Evolutionary conservation across 1,139 yeast genomes (phyloP), one percentile per base, ranked within the genome.

Genomic region (Debaryomyces sp.): DNA sequence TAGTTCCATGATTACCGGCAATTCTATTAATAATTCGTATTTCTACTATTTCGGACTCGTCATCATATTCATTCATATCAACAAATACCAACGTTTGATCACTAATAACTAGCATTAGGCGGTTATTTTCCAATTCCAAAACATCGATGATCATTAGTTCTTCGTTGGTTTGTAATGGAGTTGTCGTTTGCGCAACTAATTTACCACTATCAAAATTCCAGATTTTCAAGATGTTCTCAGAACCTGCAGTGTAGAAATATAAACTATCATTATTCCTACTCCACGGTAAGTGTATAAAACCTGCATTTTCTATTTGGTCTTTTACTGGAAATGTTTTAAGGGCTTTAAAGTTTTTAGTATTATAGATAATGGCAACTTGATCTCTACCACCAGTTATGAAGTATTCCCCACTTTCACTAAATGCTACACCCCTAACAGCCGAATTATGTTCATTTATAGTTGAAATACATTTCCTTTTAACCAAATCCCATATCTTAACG

Each of bases 1-100:
- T 85, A 32, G 95, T 95, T 52, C 97, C 98, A 67, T 94, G 97
- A 66, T 92, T 91, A 58, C 98, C 98, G 1, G 97, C 96, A 55
- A 91, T 77, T 41, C 84, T 75, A 47, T 82, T 75, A 9, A 67
- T 56, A 3, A 81, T 63, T 9, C 79, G 75, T 8, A 88, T 67
- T 15, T 62, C 66, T 15, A 58, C 63, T n/a, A 63, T 57, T 6
- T 64, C 62, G 15, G 59, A 47, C 13, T 54, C 58, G 12, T 63
- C 51, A 15, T 64, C 62, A 6, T 66, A 58, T 8, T 47, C 48
- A n/a, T 53, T 39, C 15, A 77, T 51, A 51, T 80, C 79, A 15
- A 85, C 55, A 58, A 84, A 80, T 33, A 82, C 76, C 24, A 92
- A 69, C 0, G 97, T 87, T 67, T 94, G 97, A 68, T 94, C 99